phyloP scores from a whole-genome alignment of 768 basidiomycete genomes.

The Mycena sanguinolenta region DNA sequence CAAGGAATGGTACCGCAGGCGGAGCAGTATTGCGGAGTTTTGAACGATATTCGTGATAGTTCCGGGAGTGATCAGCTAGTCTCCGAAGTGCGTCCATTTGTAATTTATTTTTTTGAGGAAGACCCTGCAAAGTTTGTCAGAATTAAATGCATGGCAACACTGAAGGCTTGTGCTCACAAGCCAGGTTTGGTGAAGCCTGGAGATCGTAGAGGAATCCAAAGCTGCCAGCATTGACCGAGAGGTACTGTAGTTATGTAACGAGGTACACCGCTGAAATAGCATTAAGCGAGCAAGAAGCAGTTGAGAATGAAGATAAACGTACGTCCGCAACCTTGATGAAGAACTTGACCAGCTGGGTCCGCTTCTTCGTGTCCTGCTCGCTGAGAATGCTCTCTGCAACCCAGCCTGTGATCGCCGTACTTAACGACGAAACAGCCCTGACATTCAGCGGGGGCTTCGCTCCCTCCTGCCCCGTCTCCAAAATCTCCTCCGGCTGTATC shows the following conservation, averaged over 20 bases:
- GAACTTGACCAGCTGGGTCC: constrained; percentile 85
- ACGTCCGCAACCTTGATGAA: constrained; percentile 95
- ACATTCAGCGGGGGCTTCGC: constrained; percentile 76
- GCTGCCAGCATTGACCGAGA: constrained; percentile 94
- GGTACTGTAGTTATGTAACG: constrained; percentile 91
- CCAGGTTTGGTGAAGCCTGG: constrained; percentile 95
- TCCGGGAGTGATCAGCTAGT: constrained; percentile 91
- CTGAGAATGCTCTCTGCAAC: constrained; percentile 94
- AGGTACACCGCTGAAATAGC: constrained; percentile 78
- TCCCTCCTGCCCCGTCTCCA: constrained; percentile 85
- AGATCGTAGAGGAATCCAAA: constrained; percentile 94
- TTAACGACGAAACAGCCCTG: constrained; percentile 87
- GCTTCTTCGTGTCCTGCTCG: constrained; percentile 90
- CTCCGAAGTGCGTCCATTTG: constrained; percentile 85
- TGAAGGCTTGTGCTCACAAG: constrained; percentile 64
- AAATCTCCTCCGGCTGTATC: constrained; percentile 89
- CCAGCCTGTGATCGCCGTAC: constrained; percentile 95
- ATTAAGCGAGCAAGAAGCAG: constrained; percentile 16
- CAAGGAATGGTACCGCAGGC: constrained; percentile 96
- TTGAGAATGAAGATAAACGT: constrained; percentile 48
- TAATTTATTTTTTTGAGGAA: constrained; percentile 86
- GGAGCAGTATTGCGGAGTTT: constrained; percentile 89
- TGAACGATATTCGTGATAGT: constrained; percentile 92
- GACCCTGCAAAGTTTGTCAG: constrained; percentile 63
- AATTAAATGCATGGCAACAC: neutral